Conservation (phyloP, 2,329 filamentous ascomycete species). For the Pezicula radicicola region DNA sequence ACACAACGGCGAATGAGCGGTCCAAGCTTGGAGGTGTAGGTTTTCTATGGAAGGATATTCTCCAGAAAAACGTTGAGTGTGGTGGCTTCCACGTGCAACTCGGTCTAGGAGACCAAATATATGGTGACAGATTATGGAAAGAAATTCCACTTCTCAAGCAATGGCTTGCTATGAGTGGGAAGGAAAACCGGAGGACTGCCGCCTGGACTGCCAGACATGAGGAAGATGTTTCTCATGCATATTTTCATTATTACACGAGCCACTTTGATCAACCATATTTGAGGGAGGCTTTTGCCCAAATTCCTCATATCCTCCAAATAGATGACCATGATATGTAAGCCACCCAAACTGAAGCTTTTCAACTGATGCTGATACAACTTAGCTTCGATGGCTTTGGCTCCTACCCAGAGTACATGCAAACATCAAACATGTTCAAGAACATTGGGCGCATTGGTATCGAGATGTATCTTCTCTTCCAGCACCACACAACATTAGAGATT, state of each 20-base stretch:
- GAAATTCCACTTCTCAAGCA: conserved; percentile 92
- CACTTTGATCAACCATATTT: conserved; percentile 97
- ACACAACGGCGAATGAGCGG: conserved; percentile 82
- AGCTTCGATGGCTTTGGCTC: conserved; percentile 97
- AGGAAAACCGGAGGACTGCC: conserved; percentile 87
- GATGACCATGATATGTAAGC: conserved; percentile 98
- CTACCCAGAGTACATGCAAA: conserved; percentile 98
- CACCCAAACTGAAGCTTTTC: background rate
- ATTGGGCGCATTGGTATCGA: conserved; percentile 93
- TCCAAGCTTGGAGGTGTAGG: conserved; percentile 83
- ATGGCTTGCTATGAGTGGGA: conserved; percentile 90
- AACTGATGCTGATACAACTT: conserved; percentile 7
- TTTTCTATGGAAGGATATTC: conserved; percentile 98
- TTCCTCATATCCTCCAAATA: conserved; percentile 87
- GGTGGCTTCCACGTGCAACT: conserved; percentile 94
- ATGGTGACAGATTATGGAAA: conserved; percentile 93
- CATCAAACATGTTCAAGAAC: conserved; percentile 96
- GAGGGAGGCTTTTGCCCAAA: conserved; percentile 94
- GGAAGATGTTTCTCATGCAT: conserved; percentile 92
- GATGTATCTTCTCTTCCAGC: conserved; percentile 98
- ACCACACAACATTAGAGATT: conserved; percentile 93
- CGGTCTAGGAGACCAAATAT: conserved; percentile 91
- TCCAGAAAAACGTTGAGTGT: conserved; percentile 95
- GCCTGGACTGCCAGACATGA: conserved; percentile 93
- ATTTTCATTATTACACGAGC: conserved; percentile 98